Conservation (phyloP, 208 protist genomes). For the Trypanosoma theileri region DNA sequence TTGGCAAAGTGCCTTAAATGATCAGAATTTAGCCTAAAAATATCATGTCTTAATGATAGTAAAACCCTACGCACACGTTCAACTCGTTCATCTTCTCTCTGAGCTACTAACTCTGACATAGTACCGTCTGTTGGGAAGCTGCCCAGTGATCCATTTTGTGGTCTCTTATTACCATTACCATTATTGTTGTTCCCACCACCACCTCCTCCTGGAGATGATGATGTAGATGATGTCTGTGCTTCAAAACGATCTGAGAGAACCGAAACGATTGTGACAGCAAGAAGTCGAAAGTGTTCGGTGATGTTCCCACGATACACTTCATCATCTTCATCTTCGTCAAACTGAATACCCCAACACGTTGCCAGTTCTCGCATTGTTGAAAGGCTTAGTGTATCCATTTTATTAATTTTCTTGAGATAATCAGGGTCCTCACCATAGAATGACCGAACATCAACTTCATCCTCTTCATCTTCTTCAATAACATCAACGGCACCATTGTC, state of each 20-base stretch:
- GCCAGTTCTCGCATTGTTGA: slow-evolving; percentile 18
- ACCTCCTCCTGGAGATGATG: too few relatives aligned
- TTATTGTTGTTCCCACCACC: neutral
- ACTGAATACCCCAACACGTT: slow-evolving; percentile 18
- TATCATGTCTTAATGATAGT: slow-evolving; percentile 45
- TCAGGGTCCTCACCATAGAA: slow-evolving; percentile 18
- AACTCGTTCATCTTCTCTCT: slow-evolving; percentile 4
- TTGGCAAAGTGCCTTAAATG: slow-evolving; percentile 38
- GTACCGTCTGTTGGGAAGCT: neutral
- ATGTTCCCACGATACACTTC: slow-evolving; percentile 18
- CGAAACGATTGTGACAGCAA: slow-evolving; percentile 25
- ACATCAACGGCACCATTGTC: neutral
- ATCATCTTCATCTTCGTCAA: slow-evolving; percentile 10
- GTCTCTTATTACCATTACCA: neutral
- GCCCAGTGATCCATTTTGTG: neutral
- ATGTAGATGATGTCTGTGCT: neutral
- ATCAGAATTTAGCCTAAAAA: slow-evolving; percentile 39
- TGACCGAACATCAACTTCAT: slow-evolving; percentile 8
- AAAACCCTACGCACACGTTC: slow-evolving; percentile 25
- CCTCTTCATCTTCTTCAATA: neutral
- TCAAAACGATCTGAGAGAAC: slow-evolving; percentile 19
- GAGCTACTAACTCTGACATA: neutral
- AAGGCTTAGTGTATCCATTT: slow-evolving; percentile 15
- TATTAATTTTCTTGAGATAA: slow-evolving; percentile 23
- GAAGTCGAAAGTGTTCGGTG: slow-evolving; percentile 21